Evolutionary conservation across 2,329 filamentous ascomycete species (phyloP), one percentile per base, ranked within the genome.

Genomic region (Catunica adiposa): DNA sequence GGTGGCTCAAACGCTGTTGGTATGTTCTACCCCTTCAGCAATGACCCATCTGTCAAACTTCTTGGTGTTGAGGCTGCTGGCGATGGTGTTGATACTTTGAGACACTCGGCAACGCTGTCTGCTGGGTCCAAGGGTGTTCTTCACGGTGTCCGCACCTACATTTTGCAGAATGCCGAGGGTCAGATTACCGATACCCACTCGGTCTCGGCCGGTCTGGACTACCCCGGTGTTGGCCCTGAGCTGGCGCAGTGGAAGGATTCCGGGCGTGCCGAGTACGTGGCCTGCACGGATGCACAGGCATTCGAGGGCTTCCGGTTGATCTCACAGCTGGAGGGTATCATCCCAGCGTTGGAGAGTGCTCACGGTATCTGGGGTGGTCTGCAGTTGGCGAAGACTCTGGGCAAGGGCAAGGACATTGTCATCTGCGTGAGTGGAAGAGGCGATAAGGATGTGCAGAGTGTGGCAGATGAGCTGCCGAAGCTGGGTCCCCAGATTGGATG

Each of bases 381-480:
- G 58, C 80, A 97, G 71, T 71, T 97, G 58, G 90, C 90, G 59
- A 96, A 94, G 80, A 87, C 83, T 57, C 89, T 96, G 87, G 76
- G 77, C 62, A 86, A 89, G 72, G 89, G 79, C 54, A 73, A 96
- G 71, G 89, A 97, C 65, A 72, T 98, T 26, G 90, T 98, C 58
- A 89, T 98, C 60, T 97, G 90, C 70, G 69, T 98, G 38, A 94
- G 86, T 65, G 92, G 92, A 7, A 77, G 92, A 62, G 92, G 92
- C 60, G 92, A 98, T 70, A 98, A 98, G 80, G 92, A 98, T 66
- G 92, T 98, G 58, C 89, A 98, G 78, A 94, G 87, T 64, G 90
- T 98, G 53, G 92, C 92, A 0, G 92, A 98, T 65, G 88, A 94
- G 71, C 71, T 98, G 65, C 90, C 90, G 17, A 85, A 77, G 62